A percentile compares a stretch with the other conserved stretches of the same genome.
phyloP scores from a whole-genome alignment of 2,329 filamentous ascomycete genomes.

The Metarhizium rileyi region DNA sequence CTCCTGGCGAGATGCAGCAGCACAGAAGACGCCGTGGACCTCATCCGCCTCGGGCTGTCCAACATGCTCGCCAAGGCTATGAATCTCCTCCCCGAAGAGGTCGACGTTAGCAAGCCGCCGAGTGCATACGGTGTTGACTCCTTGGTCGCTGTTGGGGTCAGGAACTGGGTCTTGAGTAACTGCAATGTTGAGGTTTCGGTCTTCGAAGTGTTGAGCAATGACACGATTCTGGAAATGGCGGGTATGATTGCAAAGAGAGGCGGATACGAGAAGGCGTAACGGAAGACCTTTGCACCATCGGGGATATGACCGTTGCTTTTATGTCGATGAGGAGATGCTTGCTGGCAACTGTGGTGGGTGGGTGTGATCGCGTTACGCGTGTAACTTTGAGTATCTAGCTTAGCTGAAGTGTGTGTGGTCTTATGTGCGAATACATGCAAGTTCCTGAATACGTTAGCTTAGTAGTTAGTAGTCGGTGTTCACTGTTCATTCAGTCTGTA shows the following conservation, averaged over 20 bases:
- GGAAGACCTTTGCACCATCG: not conserved
- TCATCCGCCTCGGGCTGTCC: conserved; percentile 27
- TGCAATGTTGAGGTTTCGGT: conserved; percentile 35
- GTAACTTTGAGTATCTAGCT: too few relatives aligned
- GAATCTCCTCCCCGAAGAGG: conserved; percentile 33
- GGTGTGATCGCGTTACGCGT: too few relatives aligned
- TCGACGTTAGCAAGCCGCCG: conserved; percentile 31
- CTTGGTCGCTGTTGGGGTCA: conserved; percentile 40
- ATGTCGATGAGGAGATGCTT: not conserved
- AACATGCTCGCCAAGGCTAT: conserved; percentile 34
- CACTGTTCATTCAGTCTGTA: too few relatives aligned
- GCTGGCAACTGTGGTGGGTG: too few relatives aligned
- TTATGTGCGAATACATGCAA: too few relatives aligned
- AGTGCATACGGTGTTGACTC: conserved; percentile 43
- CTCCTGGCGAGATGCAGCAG: conserved; percentile 22
- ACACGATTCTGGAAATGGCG: conserved; percentile 29
- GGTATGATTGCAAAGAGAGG: conserved; percentile 25
- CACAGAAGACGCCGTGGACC: conserved; percentile 18
- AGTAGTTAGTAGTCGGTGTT: too few relatives aligned
- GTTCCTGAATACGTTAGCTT: too few relatives aligned
- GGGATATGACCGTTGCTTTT: not conserved
- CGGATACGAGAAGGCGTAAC: conserved; percentile 11
- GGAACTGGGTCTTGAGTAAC: conserved; percentile 39
- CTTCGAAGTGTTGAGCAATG: conserved; percentile 37
- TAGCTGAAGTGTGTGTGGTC: too few relatives aligned